phyloP scores from a whole-genome alignment of 2,329 filamentous ascomycete genomes.

The Botrytis squamosa region DNA sequence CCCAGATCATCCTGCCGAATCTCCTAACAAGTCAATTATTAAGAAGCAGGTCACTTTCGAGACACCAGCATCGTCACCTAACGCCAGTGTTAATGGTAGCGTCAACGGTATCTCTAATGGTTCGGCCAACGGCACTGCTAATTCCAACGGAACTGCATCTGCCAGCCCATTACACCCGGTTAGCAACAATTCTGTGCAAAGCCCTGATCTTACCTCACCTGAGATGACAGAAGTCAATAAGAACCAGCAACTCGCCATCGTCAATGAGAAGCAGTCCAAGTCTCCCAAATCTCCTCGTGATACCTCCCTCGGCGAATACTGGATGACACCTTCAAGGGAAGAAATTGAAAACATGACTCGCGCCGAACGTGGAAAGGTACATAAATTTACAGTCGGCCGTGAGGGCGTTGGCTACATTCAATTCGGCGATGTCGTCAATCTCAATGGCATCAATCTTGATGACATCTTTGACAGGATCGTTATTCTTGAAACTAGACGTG shows the following conservation, averaged over 20 bases:
- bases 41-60: slow-evolving; percentile 94
- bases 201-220: slow-evolving; percentile 52
- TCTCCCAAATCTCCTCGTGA: slow-evolving; percentile 16
- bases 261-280: slow-evolving; percentile 66
- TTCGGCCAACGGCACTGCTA: slow-evolving; percentile 43
- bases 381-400: slow-evolving; percentile 78
- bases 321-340: slow-evolving; percentile 74
- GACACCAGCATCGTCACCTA: slow-evolving; percentile 31
- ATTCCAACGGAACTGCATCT: slow-evolving; percentile 41
- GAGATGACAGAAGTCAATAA: slow-evolving; percentile 67
- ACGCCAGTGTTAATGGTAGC: slow-evolving; percentile 31
- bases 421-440: slow-evolving; percentile 80
- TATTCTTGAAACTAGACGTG: slow-evolving; percentile 70
- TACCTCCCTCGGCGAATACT: slow-evolving; percentile 68
- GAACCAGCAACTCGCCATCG: slow-evolving; percentile 74
- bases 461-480: slow-evolving; percentile 78
- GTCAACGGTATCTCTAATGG: slow-evolving; percentile 45
- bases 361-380: slow-evolving; percentile 71
- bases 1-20: slow-evolving; percentile 37
- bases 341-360: slow-evolving; percentile 79
- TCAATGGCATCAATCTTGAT: slow-evolving; percentile 75
- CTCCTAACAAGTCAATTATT: slow-evolving; percentile 52
- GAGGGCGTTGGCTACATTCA: slow-evolving; percentile 76
- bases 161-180: slow-evolving; percentile 35
- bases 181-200: slow-evolving; percentile 49